Evolutionary conservation across 495 filamentous ascomycete species (phyloP), one percentile per base, ranked within the genome.

Genomic region (Xylaria palmicola): DNA sequence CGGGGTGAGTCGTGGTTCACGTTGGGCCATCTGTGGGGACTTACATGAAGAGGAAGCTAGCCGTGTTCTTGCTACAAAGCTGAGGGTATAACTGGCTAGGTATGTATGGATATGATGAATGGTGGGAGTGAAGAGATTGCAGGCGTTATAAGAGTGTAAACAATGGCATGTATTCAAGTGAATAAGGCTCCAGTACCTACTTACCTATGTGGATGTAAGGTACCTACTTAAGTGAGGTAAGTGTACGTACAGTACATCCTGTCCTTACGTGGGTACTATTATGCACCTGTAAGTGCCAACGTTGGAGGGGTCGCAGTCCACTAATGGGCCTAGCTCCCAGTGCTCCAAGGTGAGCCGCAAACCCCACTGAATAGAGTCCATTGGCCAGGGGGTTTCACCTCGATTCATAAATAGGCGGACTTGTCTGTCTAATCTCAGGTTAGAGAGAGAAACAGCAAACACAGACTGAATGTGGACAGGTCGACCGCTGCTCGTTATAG

Each of bases 291-390:
- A n/a, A n/a, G n/a, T 48, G 45, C 24, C 9, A 44, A 17, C 41
- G 13, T 4, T n/a, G n/a, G 24, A 48, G 24, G 22, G 22, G 44
- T 27, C 20, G 24, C 9, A n/a, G 9, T 17, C 45, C 45, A 48
- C 45, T 29, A 48, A 13, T 6, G 32, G 32, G 13, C 6, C 6
- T 6, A 6, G 32, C 32, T 36, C 6, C 32, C 6, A 36, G 32
- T 36, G 32, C 32, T 36, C 6, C 32, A 36, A 36, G 29, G 49
- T 70, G 65, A 29, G 71, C 56, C 56, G 22, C 36, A 40, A 36
- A 12, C 68, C 60, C 67, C 66, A 60, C 29, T 5, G 26, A 27
- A 17, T 37, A n/a, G n/a, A n/a, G n/a, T n/a, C 48, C 48, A 51
- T 51, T 51, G 29, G 48, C 13, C 48, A n/a, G 48, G 15, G 6